Evolutionary conservation across 1,139 yeast genomes (phyloP).

Genomic region (Pneumocystis canis): DNA sequence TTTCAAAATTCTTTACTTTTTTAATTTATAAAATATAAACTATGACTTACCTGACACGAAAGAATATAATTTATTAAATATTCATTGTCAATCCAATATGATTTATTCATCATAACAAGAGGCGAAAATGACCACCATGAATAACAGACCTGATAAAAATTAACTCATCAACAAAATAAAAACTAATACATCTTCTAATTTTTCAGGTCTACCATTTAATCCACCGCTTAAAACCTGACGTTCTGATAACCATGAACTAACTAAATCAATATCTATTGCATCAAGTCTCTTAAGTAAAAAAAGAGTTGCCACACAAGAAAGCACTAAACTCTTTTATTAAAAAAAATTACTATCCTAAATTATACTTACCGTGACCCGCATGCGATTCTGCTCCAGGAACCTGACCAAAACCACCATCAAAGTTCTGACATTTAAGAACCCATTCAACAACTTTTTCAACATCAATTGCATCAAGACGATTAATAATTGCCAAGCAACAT

Average conservation of each 20-base stretch:
- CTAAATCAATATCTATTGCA: slow-evolving; percentile 36
- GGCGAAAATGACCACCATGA: slow-evolving; percentile 95
- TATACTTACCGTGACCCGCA: slow-evolving; percentile 50
- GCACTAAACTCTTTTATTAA: slow-evolving; percentile 28
- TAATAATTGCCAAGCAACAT: slow-evolving; percentile 56
- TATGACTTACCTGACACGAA: slow-evolving; percentile 38
- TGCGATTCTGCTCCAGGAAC: slow-evolving; percentile 93
- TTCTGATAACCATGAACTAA: slow-evolving; percentile 79
- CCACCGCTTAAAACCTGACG: slow-evolving; percentile 88
- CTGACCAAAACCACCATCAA: slow-evolving; percentile 92
- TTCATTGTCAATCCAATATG: slow-evolving; percentile 59
- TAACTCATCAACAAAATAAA: background rate
- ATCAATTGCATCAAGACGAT: slow-evolving; percentile 43
- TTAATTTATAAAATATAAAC: background rate
- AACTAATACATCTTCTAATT: slow-evolving; percentile 65
- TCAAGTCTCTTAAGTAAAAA: slow-evolving; percentile 53
- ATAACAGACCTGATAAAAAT: slow-evolving; percentile 38
- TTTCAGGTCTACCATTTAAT: slow-evolving; percentile 89
- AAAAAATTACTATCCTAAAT: background rate
- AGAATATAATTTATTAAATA: slow-evolving; percentile 54
- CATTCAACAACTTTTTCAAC: slow-evolving; percentile 53
- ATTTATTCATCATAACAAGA: slow-evolving; percentile 47
- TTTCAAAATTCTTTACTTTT: slow-evolving; percentile 34
- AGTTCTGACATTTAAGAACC: slow-evolving; percentile 60
- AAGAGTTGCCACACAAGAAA: slow-evolving; percentile 70